Base-by-base conservation (phyloP, 805 yeast species). In the Candida anglica region DNA sequence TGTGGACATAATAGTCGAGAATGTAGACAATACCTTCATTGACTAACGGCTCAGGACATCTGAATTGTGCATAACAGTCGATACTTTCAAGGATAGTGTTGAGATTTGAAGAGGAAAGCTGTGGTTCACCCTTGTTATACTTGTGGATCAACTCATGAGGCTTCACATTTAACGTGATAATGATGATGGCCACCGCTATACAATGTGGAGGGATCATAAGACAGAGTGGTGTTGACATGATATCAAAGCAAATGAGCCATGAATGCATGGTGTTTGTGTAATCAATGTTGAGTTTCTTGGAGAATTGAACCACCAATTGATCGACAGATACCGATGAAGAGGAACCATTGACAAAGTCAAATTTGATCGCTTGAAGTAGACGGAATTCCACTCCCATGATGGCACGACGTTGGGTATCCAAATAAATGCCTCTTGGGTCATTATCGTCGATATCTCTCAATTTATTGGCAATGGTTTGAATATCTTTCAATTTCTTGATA, bases 241-340 rank as follows among this genome's bases (percentile, higher is more conserved):
- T 64, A 53, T 88, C 97, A 45, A 77, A 77, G n/a, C 79, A 66
- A 2, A 87, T 68, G n/a, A 76, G 56, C 95, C 95, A 88, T 2
- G 84, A 77, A 24, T 76, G 53, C 43, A 70, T 63, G 4, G 80
- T 71, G 8, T 71, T 52, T 11, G 72, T 68, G 43, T 71, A 66
- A 15, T 69, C 63, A 10, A 79, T 40, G 2, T 58, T 53, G 31
- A 71, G 60, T 34, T 62, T 69, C 50, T 75, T 84, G 28, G 74
- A 70, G 42, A 74, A 69, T 45, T 81, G 80, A 14, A 86, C 69
- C 7, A 84, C 66, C 42, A 77, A 71, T 43, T 75, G 79, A 52
- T 86, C 95, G 18, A 77, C 70, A 6, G 66, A 60, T 22, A 60
- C 60, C 11, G 53, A 42, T 19, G 54, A 48, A 3, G 50, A 45